Conservation (phyloP, 305 asterid species). For the Lippia alba region DNA sequence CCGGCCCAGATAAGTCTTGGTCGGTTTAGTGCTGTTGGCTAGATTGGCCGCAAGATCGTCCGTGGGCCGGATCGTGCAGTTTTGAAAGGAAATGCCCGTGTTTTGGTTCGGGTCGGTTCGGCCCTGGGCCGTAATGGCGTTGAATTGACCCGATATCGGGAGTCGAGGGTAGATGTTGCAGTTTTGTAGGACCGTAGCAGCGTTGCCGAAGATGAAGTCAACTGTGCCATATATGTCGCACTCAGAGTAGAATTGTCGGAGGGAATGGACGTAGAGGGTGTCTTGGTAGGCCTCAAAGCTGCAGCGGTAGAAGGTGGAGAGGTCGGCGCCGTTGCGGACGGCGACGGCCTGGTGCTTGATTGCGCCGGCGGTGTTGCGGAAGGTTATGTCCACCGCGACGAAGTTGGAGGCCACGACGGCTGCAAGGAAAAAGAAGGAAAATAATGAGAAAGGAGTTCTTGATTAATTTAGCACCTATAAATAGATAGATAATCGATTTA, state of each 20-base stretch:
- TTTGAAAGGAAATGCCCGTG: slow-evolving; percentile 72
- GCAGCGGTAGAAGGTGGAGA: slow-evolving; percentile 65
- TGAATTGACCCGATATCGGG: slow-evolving; percentile 65
- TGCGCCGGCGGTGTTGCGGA: slow-evolving; percentile 78
- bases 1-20: slow-evolving; percentile 59
- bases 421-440: slow-evolving; percentile 22
- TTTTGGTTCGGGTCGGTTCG: slow-evolving; percentile 68
- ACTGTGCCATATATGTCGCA: slow-evolving; percentile 76
- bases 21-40: slow-evolving; percentile 33
- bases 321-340: slow-evolving; percentile 71
- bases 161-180: slow-evolving; percentile 66
- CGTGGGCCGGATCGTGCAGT: slow-evolving; percentile 58
- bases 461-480: too few species aligned
- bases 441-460: too few species aligned
- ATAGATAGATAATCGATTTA: too few species aligned
- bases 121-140: slow-evolving; percentile 79
- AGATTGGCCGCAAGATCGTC: slow-evolving; percentile 61
- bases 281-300: slow-evolving; percentile 86
- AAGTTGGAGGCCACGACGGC: slow-evolving; percentile 63
- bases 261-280: slow-evolving; percentile 70
- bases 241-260: slow-evolving; percentile 62
- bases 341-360: slow-evolving; percentile 81
- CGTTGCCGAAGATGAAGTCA: slow-evolving; percentile 86
- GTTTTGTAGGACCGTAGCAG: slow-evolving; percentile 59
- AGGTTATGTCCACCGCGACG: slow-evolving; percentile 62